Conservation (phyloP, 2,329 filamentous ascomycete genomes). For the Chaetomiaceae sp. region DNA sequence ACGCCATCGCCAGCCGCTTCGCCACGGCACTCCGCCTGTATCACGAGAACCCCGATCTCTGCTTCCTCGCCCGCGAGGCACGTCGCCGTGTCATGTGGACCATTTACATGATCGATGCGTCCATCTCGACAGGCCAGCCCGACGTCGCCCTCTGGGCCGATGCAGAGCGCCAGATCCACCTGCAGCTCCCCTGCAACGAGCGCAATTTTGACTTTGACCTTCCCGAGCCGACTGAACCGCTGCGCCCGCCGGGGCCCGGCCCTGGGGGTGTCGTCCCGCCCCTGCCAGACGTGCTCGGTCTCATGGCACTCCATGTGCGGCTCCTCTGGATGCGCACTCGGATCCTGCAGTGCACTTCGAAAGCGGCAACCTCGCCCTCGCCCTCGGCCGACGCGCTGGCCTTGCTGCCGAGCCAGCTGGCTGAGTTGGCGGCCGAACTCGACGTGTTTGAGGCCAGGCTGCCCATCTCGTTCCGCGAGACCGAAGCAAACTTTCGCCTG, state of each 20-base stretch:
- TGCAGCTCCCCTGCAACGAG: conserved; percentile 47
- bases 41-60: conserved; percentile 42
- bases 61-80: conserved; percentile 41
- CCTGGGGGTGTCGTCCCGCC: conserved; percentile 40
- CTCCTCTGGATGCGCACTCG: conserved; percentile 51
- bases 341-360: conserved; percentile 50
- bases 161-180: conserved; percentile 37
- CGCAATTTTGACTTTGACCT: conserved; percentile 53
- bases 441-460: conserved; percentile 49
- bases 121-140: conserved; percentile 42
- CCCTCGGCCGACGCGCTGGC: conserved; percentile 41
- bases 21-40: conserved; percentile 47
- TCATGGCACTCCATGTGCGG: conserved; percentile 51
- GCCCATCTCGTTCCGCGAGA: conserved; percentile 53
- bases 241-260: conserved; percentile 40
- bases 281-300: conserved; percentile 50
- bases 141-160: conserved; percentile 44
- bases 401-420: conserved; percentile 42
- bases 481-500: conserved; percentile 50
- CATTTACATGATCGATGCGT: conserved; percentile 44
- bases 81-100: conserved; percentile 46
- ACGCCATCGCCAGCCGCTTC: conserved; percentile 42
- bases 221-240: conserved; percentile 48
- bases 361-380: conserved; percentile 38
- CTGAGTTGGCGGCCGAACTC: conserved; percentile 42